Evolutionary conservation across 2,329 filamentous ascomycete genomes (phyloP).

Genomic region (Curvularia hawaiiensis): DNA sequence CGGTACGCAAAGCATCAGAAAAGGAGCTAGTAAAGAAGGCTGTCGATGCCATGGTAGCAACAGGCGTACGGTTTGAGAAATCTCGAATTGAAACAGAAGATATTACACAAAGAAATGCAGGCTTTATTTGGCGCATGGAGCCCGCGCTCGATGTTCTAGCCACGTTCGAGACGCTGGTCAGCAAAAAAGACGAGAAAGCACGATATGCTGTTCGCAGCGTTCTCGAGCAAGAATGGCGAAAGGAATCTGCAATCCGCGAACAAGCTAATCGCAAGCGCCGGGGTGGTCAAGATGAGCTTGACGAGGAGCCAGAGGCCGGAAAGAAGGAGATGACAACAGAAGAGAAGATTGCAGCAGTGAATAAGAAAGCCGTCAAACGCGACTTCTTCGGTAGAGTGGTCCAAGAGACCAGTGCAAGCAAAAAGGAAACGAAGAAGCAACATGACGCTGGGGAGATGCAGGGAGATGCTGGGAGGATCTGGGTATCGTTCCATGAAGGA

Average conservation of each 20-base stretch:
- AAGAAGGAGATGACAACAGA: conserved; percentile 25
- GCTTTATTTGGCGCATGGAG: conserved; percentile 93
- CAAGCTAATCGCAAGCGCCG: conserved; percentile 67
- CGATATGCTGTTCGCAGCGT: conserved; percentile 95
- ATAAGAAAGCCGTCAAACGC: conserved; percentile 61
- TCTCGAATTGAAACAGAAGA: conserved; percentile 76
- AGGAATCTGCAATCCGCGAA: conserved; percentile 70
- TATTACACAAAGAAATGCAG: conserved; percentile 53
- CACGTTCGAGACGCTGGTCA: conserved; percentile 70
- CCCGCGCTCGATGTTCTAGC: conserved; percentile 83
- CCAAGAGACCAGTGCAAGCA: conserved; percentile 51
- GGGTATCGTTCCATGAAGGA: conserved; percentile 90
- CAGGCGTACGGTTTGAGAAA: conserved; percentile 80
- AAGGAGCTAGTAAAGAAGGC: conserved; percentile 79
- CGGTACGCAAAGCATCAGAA: conserved; percentile 85
- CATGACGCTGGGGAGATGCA: conserved; percentile 42
- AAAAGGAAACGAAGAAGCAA: conserved; percentile 50
- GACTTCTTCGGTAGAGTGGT: conserved; percentile 88
- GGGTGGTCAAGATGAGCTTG: conserved; percentile 36
- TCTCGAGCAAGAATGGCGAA: conserved; percentile 85
- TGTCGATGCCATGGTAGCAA: conserved; percentile 80
- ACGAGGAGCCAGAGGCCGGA: conserved; percentile 19
- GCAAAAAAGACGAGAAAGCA: conserved; percentile 69
- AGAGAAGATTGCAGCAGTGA: conserved; percentile 31
- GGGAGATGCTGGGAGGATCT: conserved; percentile 66